Percentiles rank a stretch among this genome's conserved stretches.
Evolutionary conservation across 169 alveolate genomes (phyloP).

Genomic region (Plasmodium fragile): DNA sequence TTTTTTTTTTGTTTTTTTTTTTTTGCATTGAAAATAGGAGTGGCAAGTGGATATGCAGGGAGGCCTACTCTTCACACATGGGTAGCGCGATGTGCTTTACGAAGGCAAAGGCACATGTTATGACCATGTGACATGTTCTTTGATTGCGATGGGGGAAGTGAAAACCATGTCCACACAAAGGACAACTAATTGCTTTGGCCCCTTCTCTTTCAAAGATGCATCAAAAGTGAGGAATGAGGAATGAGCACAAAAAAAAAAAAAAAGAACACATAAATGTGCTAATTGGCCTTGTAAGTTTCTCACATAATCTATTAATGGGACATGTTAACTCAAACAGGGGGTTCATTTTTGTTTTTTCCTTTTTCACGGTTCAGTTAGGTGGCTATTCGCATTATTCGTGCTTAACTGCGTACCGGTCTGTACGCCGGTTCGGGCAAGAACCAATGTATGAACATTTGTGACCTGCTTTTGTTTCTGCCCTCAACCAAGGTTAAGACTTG

Average conservation of each 20-base stretch:
- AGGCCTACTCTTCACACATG: background rate
- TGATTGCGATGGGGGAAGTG: background rate
- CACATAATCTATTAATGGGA: background rate
- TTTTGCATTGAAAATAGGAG: background rate
- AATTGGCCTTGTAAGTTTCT: background rate
- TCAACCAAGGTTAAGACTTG: background rate
- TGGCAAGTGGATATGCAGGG: background rate
- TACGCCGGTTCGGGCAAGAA: background rate
- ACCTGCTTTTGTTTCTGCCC: background rate
- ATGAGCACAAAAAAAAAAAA: no score
- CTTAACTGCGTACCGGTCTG: background rate
- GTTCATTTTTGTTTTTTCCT: background rate
- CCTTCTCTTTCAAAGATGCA: background rate
- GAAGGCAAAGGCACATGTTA: background rate
- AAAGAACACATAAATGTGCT: background rate
- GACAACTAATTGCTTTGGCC: background rate
- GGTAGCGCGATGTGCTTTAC: background rate
- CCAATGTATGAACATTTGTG: background rate
- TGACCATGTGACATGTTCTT: background rate
- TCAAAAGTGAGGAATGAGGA: background rate
- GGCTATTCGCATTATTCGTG: background rate
- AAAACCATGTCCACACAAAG: background rate
- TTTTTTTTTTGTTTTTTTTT: no score
- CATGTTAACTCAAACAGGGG: background rate
- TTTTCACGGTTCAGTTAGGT: background rate